phyloP scores from a whole-genome alignment of 768 basidiomycete species.

The Suillus americanus region DNA sequence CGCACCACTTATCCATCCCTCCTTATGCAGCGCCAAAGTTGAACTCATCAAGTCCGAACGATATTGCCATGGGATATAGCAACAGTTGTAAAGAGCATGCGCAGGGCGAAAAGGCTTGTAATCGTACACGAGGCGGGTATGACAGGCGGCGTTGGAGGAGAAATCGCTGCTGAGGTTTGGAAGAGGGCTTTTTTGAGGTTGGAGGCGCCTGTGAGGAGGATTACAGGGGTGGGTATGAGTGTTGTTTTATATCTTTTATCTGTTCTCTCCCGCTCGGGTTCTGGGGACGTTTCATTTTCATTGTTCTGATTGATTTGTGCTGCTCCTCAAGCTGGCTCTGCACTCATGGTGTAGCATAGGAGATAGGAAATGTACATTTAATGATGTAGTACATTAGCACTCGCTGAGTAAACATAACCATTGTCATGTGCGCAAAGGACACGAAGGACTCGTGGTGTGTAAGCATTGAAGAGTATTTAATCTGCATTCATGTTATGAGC shows the following conservation, averaged over 20 bases:
- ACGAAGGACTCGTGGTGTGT: too few relatives aligned
- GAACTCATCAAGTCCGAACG: slow-evolving; percentile 91
- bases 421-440: too few relatives aligned
- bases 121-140: slow-evolving; percentile 91
- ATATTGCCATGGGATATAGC: slow-evolving; percentile 89
- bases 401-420: too few relatives aligned
- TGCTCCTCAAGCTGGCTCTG: too few relatives aligned
- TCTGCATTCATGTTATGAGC: too few relatives aligned
- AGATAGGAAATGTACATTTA: too few relatives aligned
- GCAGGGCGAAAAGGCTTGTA: slow-evolving; percentile 79
- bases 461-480: too few relatives aligned
- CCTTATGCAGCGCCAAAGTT: slow-evolving; percentile 66
- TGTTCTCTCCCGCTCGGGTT: neutral
- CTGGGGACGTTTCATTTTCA: neutral
- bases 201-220: slow-evolving; percentile 82
- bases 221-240: slow-evolving; percentile 96
- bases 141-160: slow-evolving; percentile 85
- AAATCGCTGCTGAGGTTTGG: slow-evolving; percentile 90
- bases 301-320: slow-evolving; percentile 34
- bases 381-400: neutral
- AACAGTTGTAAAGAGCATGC: slow-evolving; percentile 78
- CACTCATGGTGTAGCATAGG: neutral
- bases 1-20: slow-evolving; percentile 60
- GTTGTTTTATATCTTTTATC: slow-evolving; percentile 5
- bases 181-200: slow-evolving; percentile 81